These are phyloP conservation scores for Deuterostichococcus epilithicus DNA, from an alignment of 139 green algal species.

Conservation along the genomic window DNA sequence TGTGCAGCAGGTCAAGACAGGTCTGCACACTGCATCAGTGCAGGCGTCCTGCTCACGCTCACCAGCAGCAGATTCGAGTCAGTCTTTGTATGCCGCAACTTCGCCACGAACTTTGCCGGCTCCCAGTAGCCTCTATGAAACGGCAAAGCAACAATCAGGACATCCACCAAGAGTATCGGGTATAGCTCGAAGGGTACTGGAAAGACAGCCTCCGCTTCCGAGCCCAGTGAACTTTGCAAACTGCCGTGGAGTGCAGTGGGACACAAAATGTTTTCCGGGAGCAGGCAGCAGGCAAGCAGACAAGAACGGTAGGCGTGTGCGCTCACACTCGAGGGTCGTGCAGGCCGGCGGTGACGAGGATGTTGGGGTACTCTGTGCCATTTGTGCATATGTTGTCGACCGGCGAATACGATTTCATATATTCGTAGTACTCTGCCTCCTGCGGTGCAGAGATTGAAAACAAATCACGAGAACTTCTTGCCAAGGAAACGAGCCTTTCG, in stretches of 20 bases:
- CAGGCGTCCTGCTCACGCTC: slow-evolving; percentile 50
- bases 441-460: background rate
- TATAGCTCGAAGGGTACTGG: too few species aligned
- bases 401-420: slow-evolving; percentile 86
- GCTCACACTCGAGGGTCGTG: slow-evolving; percentile 70
- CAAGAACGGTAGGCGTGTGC: background rate
- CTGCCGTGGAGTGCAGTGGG: too few species aligned
- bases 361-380: slow-evolving; percentile 61
- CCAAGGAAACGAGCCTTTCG: too few species aligned
- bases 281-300: background rate
- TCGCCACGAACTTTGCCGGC: slow-evolving; percentile 81
- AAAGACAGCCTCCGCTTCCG: too few species aligned
- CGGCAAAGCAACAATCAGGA: background rate
- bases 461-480: too few species aligned
- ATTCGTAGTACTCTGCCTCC: slow-evolving; percentile 60
- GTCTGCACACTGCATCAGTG: background rate
- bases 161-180: background rate
- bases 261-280: too few species aligned
- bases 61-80: slow-evolving; percentile 58
- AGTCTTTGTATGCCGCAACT: slow-evolving; percentile 56
- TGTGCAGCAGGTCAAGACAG: background rate
- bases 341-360: slow-evolving; percentile 77
- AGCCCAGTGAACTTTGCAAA: too few species aligned
- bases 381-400: slow-evolving; percentile 77
- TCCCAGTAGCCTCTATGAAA: slow-evolving; percentile 20